These are phyloP conservation scores for Macrophomina phaseolina DNA, from an alignment of 2,329 filamentous ascomycete species.

Conservation along the genomic window DNA sequence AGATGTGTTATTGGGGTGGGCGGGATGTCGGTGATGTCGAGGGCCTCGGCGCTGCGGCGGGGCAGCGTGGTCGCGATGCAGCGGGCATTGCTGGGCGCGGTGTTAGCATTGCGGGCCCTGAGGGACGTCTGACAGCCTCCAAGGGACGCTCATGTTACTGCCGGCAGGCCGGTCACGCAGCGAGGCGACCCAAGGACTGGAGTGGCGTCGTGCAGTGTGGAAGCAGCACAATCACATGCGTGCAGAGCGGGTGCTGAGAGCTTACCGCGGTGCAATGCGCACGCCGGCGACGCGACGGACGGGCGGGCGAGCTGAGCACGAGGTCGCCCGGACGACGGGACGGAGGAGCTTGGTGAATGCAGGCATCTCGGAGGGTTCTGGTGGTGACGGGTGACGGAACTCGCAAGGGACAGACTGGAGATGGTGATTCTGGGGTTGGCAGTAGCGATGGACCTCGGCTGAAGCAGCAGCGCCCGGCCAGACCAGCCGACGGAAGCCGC, in stretches of 20 bases:
- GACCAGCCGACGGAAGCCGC: slow-evolving; percentile 20
- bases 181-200: background rate
- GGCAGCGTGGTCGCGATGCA: slow-evolving; percentile 51
- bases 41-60: slow-evolving; percentile 39
- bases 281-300: slow-evolving; percentile 24
- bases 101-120: slow-evolving; percentile 26
- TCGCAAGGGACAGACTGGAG: background rate
- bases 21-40: slow-evolving; percentile 74
- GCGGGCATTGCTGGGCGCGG: slow-evolving; percentile 33
- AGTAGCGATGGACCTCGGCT: slow-evolving; percentile 18
- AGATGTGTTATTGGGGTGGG: slow-evolving; percentile 93
- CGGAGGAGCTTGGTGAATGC: slow-evolving; percentile 39
- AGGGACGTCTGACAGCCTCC: background rate
- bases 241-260: slow-evolving; percentile 3
- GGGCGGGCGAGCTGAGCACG: slow-evolving; percentile 19
- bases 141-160: background rate
- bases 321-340: slow-evolving; percentile 39
- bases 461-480: background rate
- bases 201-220: background rate
- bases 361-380: slow-evolving; percentile 31
- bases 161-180: background rate
- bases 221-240: slow-evolving; percentile 18
- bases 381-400: background rate
- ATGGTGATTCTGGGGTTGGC: slow-evolving; percentile 1
- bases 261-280: slow-evolving; percentile 27